Evolutionary conservation across 2,329 filamentous ascomycete genomes (phyloP), one percentile per base, ranked within the genome.

Genomic region (Fusarium subglutinans): DNA sequence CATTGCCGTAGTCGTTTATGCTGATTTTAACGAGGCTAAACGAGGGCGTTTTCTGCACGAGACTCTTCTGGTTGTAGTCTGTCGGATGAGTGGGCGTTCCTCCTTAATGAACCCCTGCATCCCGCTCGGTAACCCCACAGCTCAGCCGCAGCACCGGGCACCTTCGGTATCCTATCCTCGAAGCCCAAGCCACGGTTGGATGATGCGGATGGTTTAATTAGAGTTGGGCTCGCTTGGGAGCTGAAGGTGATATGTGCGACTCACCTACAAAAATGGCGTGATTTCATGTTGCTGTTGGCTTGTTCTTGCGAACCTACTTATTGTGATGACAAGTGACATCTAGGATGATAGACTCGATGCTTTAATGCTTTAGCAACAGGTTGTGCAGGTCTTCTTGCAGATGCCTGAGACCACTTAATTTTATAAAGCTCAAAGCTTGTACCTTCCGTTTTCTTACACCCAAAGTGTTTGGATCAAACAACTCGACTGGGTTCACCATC

Each of bases 341-440:
- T 48, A 12, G 28, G 4, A 12, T 30, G 8, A 12, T 17, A 48
- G 14, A 30, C 22, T 3, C 12, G 20, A 17, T n/a, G 2, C 7
- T 13, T 3, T 5, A 8, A 15, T 17, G 1, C 28, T 30, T 18
- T 6, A 11, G 8, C 18, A 18, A 24, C 8, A 12, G 24, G 0
- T 44, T 6, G 2, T 18, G 1, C 2, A n/a, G 9, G 11, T 9
- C 10, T n/a, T 18, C 12, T 37, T 53, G 8, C 9, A 6, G 12
- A 8, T 53, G 17, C 9, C 12, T 26, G 9, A 26, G 5, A 5
- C 11, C 2, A 10, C 9, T 15, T 15, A 15, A 24, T 15, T 10
- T 1, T 15, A 6, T 20, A 5, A 14, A 14, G 17, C n/a, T 37
- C 7, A 13, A 18, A 20, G 8, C 6, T 2, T 26, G 8, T 15